Evolutionary conservation across 179 eudicot species (phyloP).

Genomic region (Corrigiola litoralis): DNA sequence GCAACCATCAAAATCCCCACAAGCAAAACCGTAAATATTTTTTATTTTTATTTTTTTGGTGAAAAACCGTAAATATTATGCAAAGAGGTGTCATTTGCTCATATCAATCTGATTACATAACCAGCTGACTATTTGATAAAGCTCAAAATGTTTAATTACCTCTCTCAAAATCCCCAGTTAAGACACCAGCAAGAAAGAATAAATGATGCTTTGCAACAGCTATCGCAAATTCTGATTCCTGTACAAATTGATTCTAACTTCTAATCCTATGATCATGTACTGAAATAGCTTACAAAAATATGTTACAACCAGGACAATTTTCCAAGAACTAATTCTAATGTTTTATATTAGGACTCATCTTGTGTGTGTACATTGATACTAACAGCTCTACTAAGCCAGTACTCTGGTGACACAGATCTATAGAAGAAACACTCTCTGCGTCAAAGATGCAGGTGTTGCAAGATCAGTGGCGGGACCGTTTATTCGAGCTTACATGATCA

Average conservation of each 20-base stretch:
- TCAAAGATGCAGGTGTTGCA: conserved; percentile 4
- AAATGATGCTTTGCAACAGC: not conserved
- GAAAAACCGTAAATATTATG: no score
- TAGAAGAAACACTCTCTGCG: not conserved
- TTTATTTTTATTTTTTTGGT: no score
- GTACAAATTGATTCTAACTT: conserved; percentile 20
- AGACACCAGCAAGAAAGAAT: not conserved
- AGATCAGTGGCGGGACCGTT: conserved; percentile 36
- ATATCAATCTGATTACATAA: no score
- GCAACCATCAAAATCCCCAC: no score
- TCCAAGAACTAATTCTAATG: not conserved
- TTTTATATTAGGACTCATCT: not conserved
- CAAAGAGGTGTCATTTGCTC: no score
- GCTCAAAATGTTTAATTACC: no score
- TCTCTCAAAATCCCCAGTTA: no score
- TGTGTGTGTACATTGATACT: conserved; percentile 2
- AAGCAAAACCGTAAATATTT: no score
- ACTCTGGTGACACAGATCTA: not conserved
- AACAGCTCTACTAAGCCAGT: conserved; percentile 2
- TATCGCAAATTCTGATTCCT: conserved; percentile 17
- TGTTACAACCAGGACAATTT: conserved; percentile 20
- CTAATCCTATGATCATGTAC: conserved; percentile 24
- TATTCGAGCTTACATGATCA: conserved; percentile 34
- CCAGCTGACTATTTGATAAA: no score
- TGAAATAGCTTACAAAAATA: conserved; percentile 13